A percentile compares a stretch with the other conserved stretches of the same genome.
phyloP scores from a whole-genome alignment of 2,329 filamentous ascomycete genomes.

The Trichoderma pleuroti region DNA sequence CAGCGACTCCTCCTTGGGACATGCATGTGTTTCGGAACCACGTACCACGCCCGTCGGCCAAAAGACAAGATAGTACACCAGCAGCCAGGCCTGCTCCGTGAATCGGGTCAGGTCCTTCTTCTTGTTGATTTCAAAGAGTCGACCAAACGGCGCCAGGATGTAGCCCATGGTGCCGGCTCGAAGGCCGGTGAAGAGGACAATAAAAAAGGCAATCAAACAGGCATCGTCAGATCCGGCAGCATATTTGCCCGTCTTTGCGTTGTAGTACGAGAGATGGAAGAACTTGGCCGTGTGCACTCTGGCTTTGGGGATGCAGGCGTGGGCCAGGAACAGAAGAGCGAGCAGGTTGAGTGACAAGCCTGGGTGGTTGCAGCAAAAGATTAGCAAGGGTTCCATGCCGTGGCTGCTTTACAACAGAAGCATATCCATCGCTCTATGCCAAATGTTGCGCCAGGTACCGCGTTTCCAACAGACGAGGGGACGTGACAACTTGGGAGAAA shows the following conservation, averaged over 20 bases:
- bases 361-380: constrained; percentile 21
- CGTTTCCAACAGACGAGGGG: neutral
- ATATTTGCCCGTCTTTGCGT: constrained; percentile 65
- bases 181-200: constrained; percentile 82
- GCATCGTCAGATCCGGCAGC: constrained; percentile 75
- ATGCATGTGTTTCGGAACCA: constrained; percentile 17
- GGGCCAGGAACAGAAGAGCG: constrained; percentile 75
- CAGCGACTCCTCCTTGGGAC: neutral
- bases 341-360: constrained; percentile 84
- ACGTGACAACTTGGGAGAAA: neutral
- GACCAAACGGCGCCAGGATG: constrained; percentile 73
- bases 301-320: constrained; percentile 77
- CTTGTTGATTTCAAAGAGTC: constrained; percentile 67
- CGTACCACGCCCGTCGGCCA: constrained; percentile 82
- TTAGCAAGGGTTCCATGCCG: neutral
- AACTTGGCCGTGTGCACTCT: constrained; percentile 80
- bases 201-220: constrained; percentile 72
- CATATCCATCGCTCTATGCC: neutral
- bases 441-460: neutral
- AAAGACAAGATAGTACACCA: constrained; percentile 77
- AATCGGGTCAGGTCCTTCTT: constrained; percentile 77
- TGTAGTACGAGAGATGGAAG: constrained; percentile 81
- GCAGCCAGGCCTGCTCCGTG: constrained; percentile 89
- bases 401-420: constrained; percentile 4
- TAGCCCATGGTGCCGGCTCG: constrained; percentile 86